phyloP scores from a whole-genome alignment of 2,329 filamentous ascomycete species.

The Aspergillus melleus region DNA sequence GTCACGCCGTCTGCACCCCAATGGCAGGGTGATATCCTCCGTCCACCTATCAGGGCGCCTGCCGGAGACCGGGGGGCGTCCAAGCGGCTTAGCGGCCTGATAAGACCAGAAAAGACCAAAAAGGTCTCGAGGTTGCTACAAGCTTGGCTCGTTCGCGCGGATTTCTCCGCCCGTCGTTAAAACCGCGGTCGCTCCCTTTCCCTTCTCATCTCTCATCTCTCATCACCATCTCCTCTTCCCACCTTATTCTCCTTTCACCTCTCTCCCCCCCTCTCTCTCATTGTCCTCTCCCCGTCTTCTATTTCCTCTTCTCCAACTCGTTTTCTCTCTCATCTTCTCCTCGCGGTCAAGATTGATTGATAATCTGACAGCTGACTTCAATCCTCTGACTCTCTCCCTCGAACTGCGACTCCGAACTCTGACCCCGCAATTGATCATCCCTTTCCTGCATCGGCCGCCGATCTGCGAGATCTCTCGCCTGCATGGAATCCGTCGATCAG shows the following conservation, averaged over 20 bases:
- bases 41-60: neutral
- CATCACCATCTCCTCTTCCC: too few species aligned
- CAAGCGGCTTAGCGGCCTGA: neutral
- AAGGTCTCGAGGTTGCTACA: neutral
- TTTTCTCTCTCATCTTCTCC: neutral
- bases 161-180: too few species aligned
- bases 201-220: neutral
- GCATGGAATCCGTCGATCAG: neutral
- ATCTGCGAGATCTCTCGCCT: neutral
- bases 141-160: too few species aligned
- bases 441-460: neutral
- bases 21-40: neutral
- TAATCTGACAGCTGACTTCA: too few species aligned
- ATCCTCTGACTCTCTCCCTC: too few species aligned
- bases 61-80: neutral
- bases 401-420: too few species aligned
- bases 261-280: neutral
- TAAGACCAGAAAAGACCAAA: neutral
- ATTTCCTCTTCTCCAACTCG: neutral
- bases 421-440: neutral
- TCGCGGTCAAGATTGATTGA: too few species aligned
- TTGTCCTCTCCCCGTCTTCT: neutral
- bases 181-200: neutral
- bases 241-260: too few species aligned
- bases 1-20: neutral